Evolutionary conservation across 2,329 filamentous ascomycete genomes (phyloP).

Genomic region (Hirsutella minnesotensis): DNA sequence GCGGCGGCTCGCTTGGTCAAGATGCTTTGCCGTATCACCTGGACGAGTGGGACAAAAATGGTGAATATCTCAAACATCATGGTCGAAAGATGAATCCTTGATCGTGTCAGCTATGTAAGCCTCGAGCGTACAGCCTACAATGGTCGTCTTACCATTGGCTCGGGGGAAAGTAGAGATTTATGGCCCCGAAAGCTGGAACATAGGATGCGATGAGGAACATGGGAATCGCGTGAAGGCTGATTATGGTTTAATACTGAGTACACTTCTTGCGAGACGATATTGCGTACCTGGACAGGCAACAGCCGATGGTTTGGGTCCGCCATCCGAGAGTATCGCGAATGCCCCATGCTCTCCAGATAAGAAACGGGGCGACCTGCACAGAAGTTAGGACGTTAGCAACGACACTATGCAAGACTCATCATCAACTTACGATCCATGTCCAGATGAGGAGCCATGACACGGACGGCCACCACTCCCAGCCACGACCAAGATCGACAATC

Average conservation of each 20-base stretch:
- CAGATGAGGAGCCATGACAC: constrained; percentile 43
- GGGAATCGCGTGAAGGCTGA: constrained; percentile 50
- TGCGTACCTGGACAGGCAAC: constrained; percentile 25
- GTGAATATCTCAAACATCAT: constrained; percentile 48
- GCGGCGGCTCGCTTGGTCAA: constrained; percentile 32
- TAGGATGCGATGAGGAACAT: constrained; percentile 51
- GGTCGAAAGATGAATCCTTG: constrained; percentile 37
- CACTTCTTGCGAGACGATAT: too few relatives aligned
- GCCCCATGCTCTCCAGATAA: constrained; percentile 47
- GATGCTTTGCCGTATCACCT: constrained; percentile 30
- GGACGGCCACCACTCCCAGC: constrained; percentile 50
- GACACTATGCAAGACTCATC: too few relatives aligned
- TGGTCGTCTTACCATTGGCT: constrained; percentile 1
- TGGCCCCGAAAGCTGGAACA: constrained; percentile 31
- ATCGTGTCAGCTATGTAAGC: background rate
- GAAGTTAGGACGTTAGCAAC: too few relatives aligned
- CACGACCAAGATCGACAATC: constrained; percentile 27
- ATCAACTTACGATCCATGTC: constrained; percentile 31
- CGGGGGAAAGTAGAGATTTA: constrained; percentile 31
- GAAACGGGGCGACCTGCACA: constrained; percentile 31
- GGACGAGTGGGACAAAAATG: constrained; percentile 48
- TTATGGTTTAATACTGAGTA: too few relatives aligned
- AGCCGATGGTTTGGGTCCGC: constrained; percentile 47
- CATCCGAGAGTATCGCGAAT: constrained; percentile 54
- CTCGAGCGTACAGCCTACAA: background rate